Percentiles rank a stretch among this genome's conserved stretches.
Conservation (phyloP, 805 yeast species). For the Spathaspora girioi region DNA sequence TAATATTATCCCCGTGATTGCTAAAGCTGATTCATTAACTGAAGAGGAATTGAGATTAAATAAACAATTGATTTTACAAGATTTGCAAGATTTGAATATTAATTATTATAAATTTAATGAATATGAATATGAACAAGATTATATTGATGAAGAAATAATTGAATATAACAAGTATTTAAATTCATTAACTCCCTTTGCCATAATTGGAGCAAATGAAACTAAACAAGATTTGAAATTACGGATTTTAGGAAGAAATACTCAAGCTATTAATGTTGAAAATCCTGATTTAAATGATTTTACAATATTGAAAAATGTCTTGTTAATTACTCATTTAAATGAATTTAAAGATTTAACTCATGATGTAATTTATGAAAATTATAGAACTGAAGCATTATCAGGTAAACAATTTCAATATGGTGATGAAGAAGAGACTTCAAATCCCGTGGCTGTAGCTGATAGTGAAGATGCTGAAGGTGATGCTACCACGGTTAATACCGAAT, state of each 20-base stretch:
- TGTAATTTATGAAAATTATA: constrained; percentile 79
- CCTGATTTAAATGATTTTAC: constrained; percentile 79
- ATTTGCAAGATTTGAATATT: constrained; percentile 63
- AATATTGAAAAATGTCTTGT: constrained; percentile 70
- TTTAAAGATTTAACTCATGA: constrained; percentile 88
- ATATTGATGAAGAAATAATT: constrained; percentile 58
- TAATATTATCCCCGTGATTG: constrained; percentile 41
- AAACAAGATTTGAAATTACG: constrained; percentile 53
- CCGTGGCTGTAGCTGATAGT: background rate
- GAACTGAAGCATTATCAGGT: constrained; percentile 80
- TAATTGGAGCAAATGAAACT: constrained; percentile 66
- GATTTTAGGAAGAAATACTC: constrained; percentile 43
- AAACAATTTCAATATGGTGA: constrained; percentile 42
- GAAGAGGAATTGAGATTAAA: constrained; percentile 52
- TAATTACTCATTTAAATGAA: constrained; percentile 83
- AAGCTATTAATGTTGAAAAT: constrained; percentile 61
- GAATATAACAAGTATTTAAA: constrained; percentile 65
- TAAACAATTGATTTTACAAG: constrained; percentile 72
- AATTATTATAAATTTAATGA: constrained; percentile 73
- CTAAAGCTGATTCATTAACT: constrained; percentile 43
- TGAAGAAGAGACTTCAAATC: background rate
- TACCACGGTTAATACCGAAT: constrained; percentile 3
- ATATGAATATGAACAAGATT: constrained; percentile 49
- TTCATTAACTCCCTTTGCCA: constrained; percentile 61
- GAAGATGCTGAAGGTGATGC: background rate